Percentiles rank a stretch among this genome's conserved stretches.
Evolutionary conservation across 139 green algal genomes (phyloP).

Genomic region (Pleodorina starrii): DNA sequence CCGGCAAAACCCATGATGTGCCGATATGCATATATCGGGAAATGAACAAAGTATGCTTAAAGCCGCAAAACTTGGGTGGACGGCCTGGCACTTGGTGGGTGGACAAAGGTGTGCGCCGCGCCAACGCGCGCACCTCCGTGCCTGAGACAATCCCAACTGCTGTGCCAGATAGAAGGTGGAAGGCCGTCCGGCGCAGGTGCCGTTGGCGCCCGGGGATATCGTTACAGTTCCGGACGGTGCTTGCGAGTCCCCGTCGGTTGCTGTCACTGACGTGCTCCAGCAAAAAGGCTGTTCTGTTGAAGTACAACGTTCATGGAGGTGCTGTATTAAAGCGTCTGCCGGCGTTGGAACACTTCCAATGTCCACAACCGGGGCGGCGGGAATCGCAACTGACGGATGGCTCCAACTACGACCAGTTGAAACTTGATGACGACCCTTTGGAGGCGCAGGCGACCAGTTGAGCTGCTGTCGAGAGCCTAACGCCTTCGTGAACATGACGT

Average conservation of each 20-base stretch:
- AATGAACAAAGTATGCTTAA: no score
- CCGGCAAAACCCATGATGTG: no score
- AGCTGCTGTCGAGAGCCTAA: neutral
- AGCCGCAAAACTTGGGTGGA: no score
- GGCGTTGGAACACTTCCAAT: neutral
- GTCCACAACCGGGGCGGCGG: neutral
- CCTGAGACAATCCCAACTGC: no score
- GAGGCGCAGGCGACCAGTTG: neutral
- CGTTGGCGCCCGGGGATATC: neutral
- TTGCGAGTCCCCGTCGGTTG: neutral
- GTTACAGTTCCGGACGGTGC: neutral
- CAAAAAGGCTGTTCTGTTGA: conserved; percentile 18
- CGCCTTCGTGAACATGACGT: neutral
- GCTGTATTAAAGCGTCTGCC: neutral
- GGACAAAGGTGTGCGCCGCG: no score
- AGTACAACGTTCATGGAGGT: conserved; percentile 32
- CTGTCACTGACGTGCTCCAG: neutral
- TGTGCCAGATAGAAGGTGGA: neutral
- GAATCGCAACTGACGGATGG: neutral
- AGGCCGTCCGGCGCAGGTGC: no score
- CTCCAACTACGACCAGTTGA: neutral
- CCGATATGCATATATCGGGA: no score
- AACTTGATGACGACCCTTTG: neutral
- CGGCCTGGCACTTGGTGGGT: no score
- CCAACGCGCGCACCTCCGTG: no score